Evolutionary conservation across 176 grass and related monocot species (phyloP).

Genomic region (Alloteropsis semialata): DNA sequence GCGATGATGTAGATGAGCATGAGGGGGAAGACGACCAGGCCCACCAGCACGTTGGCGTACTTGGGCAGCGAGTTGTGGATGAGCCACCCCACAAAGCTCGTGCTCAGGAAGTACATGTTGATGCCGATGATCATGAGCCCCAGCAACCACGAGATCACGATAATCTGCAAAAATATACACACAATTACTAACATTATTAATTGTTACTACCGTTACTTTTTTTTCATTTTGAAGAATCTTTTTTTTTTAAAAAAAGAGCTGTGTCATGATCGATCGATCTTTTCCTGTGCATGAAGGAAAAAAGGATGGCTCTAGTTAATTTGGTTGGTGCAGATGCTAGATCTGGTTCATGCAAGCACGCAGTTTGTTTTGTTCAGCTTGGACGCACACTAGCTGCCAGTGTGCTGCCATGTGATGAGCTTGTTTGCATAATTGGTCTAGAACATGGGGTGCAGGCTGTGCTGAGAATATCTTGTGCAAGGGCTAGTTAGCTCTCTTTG

Average conservation of each 20-base stretch:
- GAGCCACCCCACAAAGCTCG: slow-evolving; percentile 58
- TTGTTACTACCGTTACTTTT: too few species aligned
- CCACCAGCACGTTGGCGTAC: slow-evolving; percentile 37
- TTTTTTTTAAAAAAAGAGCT: too few species aligned
- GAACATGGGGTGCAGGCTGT: slow-evolving; percentile 21
- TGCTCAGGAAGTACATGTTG: slow-evolving; percentile 86
- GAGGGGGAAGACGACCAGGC: slow-evolving; percentile 53
- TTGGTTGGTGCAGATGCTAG: neutral
- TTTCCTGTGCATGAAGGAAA: too few species aligned
- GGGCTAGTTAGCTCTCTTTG: too few species aligned
- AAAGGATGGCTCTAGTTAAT: neutral
- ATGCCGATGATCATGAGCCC: slow-evolving; percentile 58
- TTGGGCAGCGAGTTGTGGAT: slow-evolving; percentile 60
- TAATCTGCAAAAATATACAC: slow-evolving; percentile 38
- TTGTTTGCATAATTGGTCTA: neutral
- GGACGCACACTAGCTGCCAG: neutral
- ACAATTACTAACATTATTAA: neutral
- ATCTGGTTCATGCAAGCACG: neutral
- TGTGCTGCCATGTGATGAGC: neutral
- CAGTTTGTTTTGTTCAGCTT: slow-evolving; percentile 19
- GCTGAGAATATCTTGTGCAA: neutral
- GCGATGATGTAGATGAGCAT: slow-evolving; percentile 57
- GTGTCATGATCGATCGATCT: too few species aligned
- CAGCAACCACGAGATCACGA: slow-evolving; percentile 64
- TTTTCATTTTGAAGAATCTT: too few species aligned